phyloP scores from a whole-genome alignment of 495 filamentous ascomycete genomes.

The Penicillium longicatenatum region DNA sequence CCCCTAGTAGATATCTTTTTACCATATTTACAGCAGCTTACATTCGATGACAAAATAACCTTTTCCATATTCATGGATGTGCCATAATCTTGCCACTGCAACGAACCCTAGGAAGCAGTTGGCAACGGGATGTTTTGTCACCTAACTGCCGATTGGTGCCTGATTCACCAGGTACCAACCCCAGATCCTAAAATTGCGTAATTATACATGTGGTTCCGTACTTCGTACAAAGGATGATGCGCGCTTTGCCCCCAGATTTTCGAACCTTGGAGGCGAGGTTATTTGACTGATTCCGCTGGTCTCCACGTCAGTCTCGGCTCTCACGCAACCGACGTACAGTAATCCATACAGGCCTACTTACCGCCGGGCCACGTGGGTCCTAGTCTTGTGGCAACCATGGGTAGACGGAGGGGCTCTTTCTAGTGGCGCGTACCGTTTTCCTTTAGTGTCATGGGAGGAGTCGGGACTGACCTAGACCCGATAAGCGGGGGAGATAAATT shows the following conservation, averaged over 20 bases:
- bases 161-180: neutral
- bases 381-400: constrained; percentile 2
- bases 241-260: neutral
- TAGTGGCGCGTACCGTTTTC: constrained; percentile 1
- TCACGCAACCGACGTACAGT: neutral
- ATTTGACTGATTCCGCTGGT: neutral
- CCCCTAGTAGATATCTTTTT: constrained; percentile 6
- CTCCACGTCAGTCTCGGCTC: neutral
- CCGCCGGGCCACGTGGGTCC: constrained; percentile 11
- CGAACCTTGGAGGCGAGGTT: neutral
- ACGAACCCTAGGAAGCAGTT: neutral
- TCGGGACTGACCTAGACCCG: neutral
- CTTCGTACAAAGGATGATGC: neutral
- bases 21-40: constrained; percentile 3
- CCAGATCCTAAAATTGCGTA: neutral
- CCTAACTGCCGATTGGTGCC: neutral
- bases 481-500: constrained; percentile 1
- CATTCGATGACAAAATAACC: neutral
- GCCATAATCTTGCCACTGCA: neutral
- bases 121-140: neutral
- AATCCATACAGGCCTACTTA: constrained; percentile 6
- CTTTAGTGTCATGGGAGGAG: constrained; percentile 2
- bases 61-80: neutral
- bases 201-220: neutral
- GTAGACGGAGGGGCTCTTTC: neutral